A percentile compares a stretch with the other conserved stretches of the same genome.
phyloP scores from a whole-genome alignment of 2,329 filamentous ascomycete genomes.

The Fusarium nelsonii region DNA sequence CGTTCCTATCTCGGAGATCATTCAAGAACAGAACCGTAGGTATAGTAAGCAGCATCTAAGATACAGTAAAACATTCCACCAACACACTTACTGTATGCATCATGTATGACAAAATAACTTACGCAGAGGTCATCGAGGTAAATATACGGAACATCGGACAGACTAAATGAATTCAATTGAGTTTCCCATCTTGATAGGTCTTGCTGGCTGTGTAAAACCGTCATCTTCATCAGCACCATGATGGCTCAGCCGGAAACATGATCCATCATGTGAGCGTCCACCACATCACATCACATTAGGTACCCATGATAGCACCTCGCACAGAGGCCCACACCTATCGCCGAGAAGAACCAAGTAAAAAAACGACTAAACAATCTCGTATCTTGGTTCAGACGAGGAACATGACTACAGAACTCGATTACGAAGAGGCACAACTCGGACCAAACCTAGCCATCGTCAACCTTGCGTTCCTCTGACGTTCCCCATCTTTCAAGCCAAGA shows the following conservation, averaged over 20 bases:
- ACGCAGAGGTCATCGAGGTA: not conserved
- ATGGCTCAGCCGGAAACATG: slow-evolving; percentile 37
- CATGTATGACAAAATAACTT: not conserved
- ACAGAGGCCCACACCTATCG: slow-evolving; percentile 7
- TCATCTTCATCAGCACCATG: slow-evolving; percentile 20
- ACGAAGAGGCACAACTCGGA: slow-evolving; percentile 4
- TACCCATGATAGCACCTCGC: slow-evolving; percentile 24
- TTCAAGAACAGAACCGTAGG: no score
- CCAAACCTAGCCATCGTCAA: slow-evolving; percentile 26
- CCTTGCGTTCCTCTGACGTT: slow-evolving; percentile 39
- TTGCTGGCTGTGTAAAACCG: not conserved
- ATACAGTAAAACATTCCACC: not conserved
- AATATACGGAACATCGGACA: not conserved
- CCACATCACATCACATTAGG: slow-evolving; percentile 31
- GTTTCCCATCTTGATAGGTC: not conserved
- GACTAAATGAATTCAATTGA: not conserved
- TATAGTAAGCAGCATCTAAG: not conserved
- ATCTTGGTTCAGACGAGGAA: not conserved
- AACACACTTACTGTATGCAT: not conserved
- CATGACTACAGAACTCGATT: not conserved
- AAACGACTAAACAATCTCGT: not conserved
- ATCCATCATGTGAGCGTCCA: slow-evolving; percentile 44
- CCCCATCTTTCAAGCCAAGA: not conserved
- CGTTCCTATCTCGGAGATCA: no score
- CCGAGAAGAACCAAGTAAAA: slow-evolving; percentile 2